A percentile compares a stretch with the other conserved stretches of the same genome.
These are phyloP conservation scores for Chimonanthus praecox DNA, from an alignment of 164 flowering plant genomes.

Conservation along the genomic window DNA sequence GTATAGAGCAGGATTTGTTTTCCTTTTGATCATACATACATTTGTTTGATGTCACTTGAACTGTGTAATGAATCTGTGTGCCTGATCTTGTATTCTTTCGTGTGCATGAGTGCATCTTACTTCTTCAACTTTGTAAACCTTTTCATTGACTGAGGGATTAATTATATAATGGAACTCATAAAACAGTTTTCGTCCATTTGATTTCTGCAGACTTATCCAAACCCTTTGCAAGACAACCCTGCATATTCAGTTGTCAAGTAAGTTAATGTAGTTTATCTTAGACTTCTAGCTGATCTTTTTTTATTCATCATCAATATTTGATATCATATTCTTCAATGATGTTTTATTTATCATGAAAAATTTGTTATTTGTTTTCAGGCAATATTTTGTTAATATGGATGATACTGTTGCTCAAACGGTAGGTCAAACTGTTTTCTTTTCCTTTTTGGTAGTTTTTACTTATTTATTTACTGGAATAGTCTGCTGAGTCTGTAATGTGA, in stretches of 20 bases:
- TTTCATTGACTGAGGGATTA: too few relatives aligned
- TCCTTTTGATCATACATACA: not conserved
- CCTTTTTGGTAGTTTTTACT: too few relatives aligned
- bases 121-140: too few relatives aligned
- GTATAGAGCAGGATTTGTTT: not conserved
- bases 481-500: too few relatives aligned
- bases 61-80: not conserved
- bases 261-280: conserved; percentile 20
- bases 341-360: not conserved
- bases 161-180: too few relatives aligned
- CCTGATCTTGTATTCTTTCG: too few relatives aligned
- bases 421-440: conserved; percentile 3
- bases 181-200: not conserved
- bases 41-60: not conserved
- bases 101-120: too few relatives aligned
- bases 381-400: conserved; percentile 78
- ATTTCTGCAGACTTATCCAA: conserved; percentile 47
- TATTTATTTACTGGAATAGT: too few relatives aligned
- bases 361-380: conserved; percentile 43
- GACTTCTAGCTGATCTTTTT: not conserved
- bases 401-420: conserved; percentile 87
- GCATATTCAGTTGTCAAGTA: conserved; percentile 79
- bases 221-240: conserved; percentile 63
- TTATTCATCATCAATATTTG: not conserved
- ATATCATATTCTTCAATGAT: not conserved